Base-by-base conservation (phyloP, 331 rosid species). In the Malus hybrid region DNA sequence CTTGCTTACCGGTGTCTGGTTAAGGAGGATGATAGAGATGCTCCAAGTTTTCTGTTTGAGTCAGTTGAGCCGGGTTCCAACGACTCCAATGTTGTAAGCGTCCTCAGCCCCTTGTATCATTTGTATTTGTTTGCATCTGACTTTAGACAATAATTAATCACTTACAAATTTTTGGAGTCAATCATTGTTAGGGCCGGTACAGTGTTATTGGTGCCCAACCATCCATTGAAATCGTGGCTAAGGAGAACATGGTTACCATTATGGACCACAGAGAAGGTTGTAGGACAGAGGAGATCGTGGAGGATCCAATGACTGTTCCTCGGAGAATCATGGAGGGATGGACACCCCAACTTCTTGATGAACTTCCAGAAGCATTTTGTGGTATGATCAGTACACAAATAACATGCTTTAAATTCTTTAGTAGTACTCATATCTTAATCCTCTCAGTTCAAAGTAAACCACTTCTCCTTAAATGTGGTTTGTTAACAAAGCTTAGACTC, bases 331-430 rank as follows among this genome's bases (percentile, higher is more conserved):
- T 85, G 68, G 87, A 81, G 83, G 84, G 73, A 39, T 94, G 96
- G 99, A 85, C 66, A 70, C 96, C 97, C 26, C 85, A 63, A 78
- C 86, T 83, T 65, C 62, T 57, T 16, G 89, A 86, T 69, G 90
- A 86, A 70, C 97, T 94, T 76, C 99, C 99, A n/a, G 91, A 90
- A 72, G 93, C 96, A 71, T 94, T 94, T 87, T 88, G 95, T 80
- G 99, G 99, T 94, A 86, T 82, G 90, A 73, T 9, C 15, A 32
- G 71, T 70, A 52, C 75, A 78, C 55, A 8, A 29, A 22, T 32
- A 65, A 63, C 69, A 6, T 18, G 28, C 28, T 78, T 65, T 14
- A 14, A 8, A 24, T 33, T n/a, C 16, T 6, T 50, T 14, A 22
- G 15, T 63, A 0, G 19, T 14, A 60, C 16, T 14, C 18, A 1